Evolutionary conservation across 139 green algal genomes (phyloP), one percentile per base, ranked within the genome.

Genomic region (Auxenochlorella protothecoides): DNA sequence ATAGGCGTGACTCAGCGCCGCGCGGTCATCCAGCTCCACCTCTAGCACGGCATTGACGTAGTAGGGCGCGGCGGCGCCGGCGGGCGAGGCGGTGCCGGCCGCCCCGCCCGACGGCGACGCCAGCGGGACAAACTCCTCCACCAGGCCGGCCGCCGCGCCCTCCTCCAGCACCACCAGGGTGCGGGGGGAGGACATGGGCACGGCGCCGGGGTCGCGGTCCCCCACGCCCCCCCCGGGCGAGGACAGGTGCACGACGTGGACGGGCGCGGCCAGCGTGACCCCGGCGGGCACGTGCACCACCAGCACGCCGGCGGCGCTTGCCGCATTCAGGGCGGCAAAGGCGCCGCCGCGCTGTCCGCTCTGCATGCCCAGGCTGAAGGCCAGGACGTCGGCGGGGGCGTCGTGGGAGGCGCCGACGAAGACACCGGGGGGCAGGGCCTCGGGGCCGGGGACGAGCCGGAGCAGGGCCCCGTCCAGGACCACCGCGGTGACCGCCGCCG

Each of bases 261-360:
- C 72, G 10, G 90, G 88, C 6, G 68, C 54, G 3, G 56, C 44
- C 10, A 94, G 6, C 5, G 72, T 61, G 3, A 75, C 53, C 14
- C 79, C 80, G 4, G 65, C 74, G 0, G 86, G 80, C 9, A 96
- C 14, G 2, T 76, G 55, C 2, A 96, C 63, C n/a, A 90, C 83
- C 6, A 91, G 56, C 3, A 72, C 86, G 66, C 93, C 88, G 2
- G 52, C 59, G 5, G 87, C 88, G 3, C 80, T 69, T 0, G 81
- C 83, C 61, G 85, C 83, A 73, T 96, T 96, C 14, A 97, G 68
- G 0, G 82, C 63, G 8, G 90, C 82, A 76, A 96, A 95, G 14
- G 87, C 82, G 4, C 89, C 85, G 60, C 89, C 89, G 6, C 81
- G 69, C 0, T 52, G 54, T 13, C 67, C 72, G 3, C 87, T 87